Conservation (phyloP, 208 protist genomes). For the Crithidia brevicula region DNA sequence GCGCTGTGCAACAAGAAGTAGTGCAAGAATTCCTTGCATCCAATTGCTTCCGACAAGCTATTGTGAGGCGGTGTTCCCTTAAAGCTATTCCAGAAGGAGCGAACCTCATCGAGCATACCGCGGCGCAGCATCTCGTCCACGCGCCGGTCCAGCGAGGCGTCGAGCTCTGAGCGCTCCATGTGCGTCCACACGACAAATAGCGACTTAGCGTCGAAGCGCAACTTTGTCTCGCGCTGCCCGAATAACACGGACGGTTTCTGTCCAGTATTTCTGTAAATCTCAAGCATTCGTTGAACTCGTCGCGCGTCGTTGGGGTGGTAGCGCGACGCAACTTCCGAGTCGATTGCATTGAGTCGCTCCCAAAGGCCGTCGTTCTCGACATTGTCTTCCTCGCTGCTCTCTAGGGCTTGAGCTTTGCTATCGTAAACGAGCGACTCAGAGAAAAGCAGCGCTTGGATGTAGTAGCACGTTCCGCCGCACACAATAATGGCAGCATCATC, state of each 20-base stretch:
- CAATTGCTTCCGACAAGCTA: slow-evolving; percentile 67
- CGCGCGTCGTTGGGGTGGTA: slow-evolving; percentile 90
- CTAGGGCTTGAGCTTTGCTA: background rate
- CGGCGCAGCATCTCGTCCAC: slow-evolving; percentile 81
- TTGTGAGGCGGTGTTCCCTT: slow-evolving; percentile 14
- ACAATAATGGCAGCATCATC: slow-evolving; percentile 61
- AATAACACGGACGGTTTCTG: slow-evolving; percentile 63
- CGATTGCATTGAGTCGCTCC: slow-evolving; percentile 64
- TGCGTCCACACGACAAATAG: slow-evolving; percentile 78
- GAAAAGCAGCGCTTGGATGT: slow-evolving; percentile 76
- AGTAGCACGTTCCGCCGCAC: slow-evolving; percentile 86
- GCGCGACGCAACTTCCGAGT: slow-evolving; percentile 58
- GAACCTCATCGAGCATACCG: slow-evolving; percentile 73
- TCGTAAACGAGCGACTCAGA: slow-evolving; percentile 48
- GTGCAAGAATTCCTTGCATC: slow-evolving; percentile 72
- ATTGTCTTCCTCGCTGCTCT: slow-evolving; percentile 4
- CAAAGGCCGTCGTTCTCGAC: slow-evolving; percentile 35
- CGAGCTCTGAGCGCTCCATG: slow-evolving; percentile 44
- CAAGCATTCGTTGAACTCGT: slow-evolving; percentile 75
- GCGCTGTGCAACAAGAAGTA: slow-evolving; percentile 17
- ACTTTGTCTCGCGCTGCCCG: slow-evolving; percentile 4
- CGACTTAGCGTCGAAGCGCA: slow-evolving; percentile 42
- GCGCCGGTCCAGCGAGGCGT: slow-evolving; percentile 52
- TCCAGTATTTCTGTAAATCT: slow-evolving; percentile 67
- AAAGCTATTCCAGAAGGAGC: slow-evolving; percentile 31